Conservation (phyloP, 2,329 filamentous ascomycete species). For the Aspergillus floridensis region DNA sequence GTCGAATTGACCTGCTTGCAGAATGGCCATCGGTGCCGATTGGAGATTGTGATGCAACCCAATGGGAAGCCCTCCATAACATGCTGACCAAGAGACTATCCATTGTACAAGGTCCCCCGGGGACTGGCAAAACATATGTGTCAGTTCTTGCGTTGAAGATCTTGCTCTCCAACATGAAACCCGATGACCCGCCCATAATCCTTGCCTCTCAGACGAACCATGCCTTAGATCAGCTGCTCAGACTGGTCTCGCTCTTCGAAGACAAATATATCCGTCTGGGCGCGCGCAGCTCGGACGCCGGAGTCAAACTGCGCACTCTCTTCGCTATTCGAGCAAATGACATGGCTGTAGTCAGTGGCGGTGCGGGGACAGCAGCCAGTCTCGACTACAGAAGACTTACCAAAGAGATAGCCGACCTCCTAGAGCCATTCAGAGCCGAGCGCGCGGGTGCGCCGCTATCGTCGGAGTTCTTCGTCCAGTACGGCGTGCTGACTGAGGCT, state of each 20-base stretch:
- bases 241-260: slow-evolving; percentile 62
- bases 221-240: slow-evolving; percentile 77
- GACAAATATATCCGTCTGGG: slow-evolving; percentile 65
- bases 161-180: slow-evolving; percentile 58
- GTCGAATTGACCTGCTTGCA: slow-evolving; percentile 54
- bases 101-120: slow-evolving; percentile 80
- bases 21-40: slow-evolving; percentile 50
- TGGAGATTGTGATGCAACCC: slow-evolving; percentile 64
- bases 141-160: slow-evolving; percentile 69
- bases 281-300: slow-evolving; percentile 63
- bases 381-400: slow-evolving; percentile 46
- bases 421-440: slow-evolving; percentile 43
- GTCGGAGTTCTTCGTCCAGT: slow-evolving; percentile 52
- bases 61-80: slow-evolving; percentile 64
- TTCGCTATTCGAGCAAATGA: slow-evolving; percentile 56
- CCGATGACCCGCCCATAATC: slow-evolving; percentile 65
- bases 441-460: slow-evolving; percentile 49
- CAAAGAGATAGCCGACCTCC: slow-evolving; percentile 40
- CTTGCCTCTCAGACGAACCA: slow-evolving; percentile 88
- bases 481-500: slow-evolving; percentile 58
- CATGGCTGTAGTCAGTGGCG: slow-evolving; percentile 38
- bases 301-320: slow-evolving; percentile 65
- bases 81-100: slow-evolving; percentile 71
- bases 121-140: slow-evolving; percentile 77
- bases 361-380: slow-evolving; percentile 39